Conservation (phyloP, 2,329 filamentous ascomycete genomes). For the Trichoderma hamatum region DNA sequence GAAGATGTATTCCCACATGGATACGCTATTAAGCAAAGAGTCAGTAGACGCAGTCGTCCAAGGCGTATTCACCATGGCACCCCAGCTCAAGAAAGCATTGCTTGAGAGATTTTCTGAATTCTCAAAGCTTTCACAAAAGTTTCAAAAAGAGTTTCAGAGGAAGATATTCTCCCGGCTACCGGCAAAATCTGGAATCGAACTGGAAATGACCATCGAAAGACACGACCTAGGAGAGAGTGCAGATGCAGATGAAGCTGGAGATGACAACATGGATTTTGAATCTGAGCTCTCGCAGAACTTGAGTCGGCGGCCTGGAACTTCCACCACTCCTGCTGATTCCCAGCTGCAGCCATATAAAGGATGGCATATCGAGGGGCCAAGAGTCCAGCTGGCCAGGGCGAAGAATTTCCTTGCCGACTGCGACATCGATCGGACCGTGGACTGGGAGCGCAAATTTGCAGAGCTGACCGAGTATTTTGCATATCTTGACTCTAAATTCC, state of each 20-base stretch:
- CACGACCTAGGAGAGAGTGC: neutral
- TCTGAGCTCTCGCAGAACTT: neutral
- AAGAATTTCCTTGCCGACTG: slow-evolving; percentile 54
- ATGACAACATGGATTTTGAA: neutral
- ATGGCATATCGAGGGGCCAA: slow-evolving; percentile 41
- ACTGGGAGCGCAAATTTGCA: slow-evolving; percentile 45
- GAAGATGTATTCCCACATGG: slow-evolving; percentile 16
- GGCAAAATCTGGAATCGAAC: slow-evolving; percentile 16
- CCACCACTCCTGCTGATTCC: neutral
- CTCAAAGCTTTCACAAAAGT: neutral
- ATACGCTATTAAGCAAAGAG: neutral
- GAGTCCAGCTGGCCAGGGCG: slow-evolving; percentile 38
- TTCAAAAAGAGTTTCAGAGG: slow-evolving; percentile 1
- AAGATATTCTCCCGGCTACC: neutral
- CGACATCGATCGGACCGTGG: slow-evolving; percentile 47
- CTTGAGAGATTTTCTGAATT: neutral
- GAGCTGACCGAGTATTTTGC: slow-evolving; percentile 46
- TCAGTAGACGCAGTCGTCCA: neutral
- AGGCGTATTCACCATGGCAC: neutral
- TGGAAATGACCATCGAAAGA: slow-evolving; percentile 5
- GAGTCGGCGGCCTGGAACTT: neutral
- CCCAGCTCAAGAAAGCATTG: neutral
- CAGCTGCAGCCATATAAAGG: slow-evolving; percentile 38
- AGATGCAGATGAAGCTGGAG: neutral
- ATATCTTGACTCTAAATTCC: slow-evolving; percentile 36